phyloP scores from a whole-genome alignment of 305 asterid genomes.

The Fraxinus xanthoxyloides region DNA sequence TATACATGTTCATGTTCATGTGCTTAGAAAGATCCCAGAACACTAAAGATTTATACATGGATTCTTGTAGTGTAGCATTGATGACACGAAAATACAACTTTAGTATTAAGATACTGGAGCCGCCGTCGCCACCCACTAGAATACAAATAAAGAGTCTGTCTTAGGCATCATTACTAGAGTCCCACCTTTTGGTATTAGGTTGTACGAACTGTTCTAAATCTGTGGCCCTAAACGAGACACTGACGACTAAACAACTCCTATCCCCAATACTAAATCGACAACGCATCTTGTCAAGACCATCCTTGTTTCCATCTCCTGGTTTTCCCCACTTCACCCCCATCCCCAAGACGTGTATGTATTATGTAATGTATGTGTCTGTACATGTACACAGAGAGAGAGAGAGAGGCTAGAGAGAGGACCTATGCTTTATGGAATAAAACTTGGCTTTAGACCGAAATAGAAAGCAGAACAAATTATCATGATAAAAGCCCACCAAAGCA shows the following conservation, averaged over 20 bases:
- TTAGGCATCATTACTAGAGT: neutral
- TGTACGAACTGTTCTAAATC: constrained; percentile 16
- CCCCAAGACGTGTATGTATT: neutral
- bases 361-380: neutral
- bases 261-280: constrained; percentile 45
- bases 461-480: neutral
- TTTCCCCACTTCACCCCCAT: neutral
- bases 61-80: neutral
- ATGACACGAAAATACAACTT: neutral
- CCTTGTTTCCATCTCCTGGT: constrained; percentile 19
- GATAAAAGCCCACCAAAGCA: neutral
- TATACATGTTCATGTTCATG: neutral
- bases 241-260: constrained; percentile 1
- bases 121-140: constrained; percentile 16
- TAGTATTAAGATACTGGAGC: neutral
- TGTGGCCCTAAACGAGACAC: constrained; percentile 18
- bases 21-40: neutral
- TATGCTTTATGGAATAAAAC: constrained; percentile 8
- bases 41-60: neutral
- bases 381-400: neutral
- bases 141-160: neutral
- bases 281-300: constrained; percentile 23
- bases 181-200: constrained; percentile 16
- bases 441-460: constrained; percentile 13
- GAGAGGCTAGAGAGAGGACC: neutral